Evolutionary conservation across 768 basidiomycete genomes (phyloP).

Genomic region (Panaeolus papilionaceus): DNA sequence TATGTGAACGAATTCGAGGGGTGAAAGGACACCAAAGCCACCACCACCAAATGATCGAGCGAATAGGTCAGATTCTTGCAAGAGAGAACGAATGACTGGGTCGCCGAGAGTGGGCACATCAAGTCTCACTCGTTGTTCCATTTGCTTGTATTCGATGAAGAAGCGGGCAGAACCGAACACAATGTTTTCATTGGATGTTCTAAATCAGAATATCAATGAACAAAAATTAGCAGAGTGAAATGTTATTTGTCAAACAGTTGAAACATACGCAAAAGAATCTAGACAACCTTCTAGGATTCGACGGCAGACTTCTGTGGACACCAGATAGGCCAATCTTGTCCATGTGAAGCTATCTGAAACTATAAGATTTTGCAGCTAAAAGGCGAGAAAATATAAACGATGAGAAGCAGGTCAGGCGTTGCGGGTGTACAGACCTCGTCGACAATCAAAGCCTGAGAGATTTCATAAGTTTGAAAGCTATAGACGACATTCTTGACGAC

Average conservation of each 20-base stretch:
- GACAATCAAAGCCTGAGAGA: conserved; percentile 70
- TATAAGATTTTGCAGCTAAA: conserved; percentile 72
- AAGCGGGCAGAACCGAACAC: conserved; percentile 78
- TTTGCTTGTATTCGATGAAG: conserved; percentile 78
- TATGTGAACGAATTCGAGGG: conserved; percentile 79
- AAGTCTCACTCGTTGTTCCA: conserved; percentile 76
- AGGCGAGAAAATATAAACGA: conserved; percentile 24
- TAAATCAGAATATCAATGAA: conserved; percentile 34
- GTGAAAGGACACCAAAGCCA: conserved; percentile 80
- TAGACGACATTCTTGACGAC: conserved; percentile 26
- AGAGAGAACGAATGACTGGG: conserved; percentile 73
- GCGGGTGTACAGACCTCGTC: conserved; percentile 66
- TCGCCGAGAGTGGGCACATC: conserved; percentile 83
- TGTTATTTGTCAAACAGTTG: conserved; percentile 20
- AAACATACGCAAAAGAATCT: conserved; percentile 76
- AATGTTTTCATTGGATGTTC: conserved; percentile 72
- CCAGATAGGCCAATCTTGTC: conserved; percentile 62
- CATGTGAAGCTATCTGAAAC: conserved; percentile 77
- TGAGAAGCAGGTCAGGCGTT: conserved; percentile 23
- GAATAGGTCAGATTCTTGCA: conserved; percentile 89
- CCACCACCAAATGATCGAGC: conserved; percentile 81
- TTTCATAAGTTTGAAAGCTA: conserved; percentile 28
- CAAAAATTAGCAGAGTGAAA: conserved; percentile 17
- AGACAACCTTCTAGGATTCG: conserved; percentile 68
- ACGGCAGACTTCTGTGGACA: conserved; percentile 68